A percentile compares a stretch with the other conserved stretches of the same genome.
These are phyloP conservation scores for Luffa aegyptiaca DNA, from an alignment of 306 rosid species.

Conservation along the genomic window DNA sequence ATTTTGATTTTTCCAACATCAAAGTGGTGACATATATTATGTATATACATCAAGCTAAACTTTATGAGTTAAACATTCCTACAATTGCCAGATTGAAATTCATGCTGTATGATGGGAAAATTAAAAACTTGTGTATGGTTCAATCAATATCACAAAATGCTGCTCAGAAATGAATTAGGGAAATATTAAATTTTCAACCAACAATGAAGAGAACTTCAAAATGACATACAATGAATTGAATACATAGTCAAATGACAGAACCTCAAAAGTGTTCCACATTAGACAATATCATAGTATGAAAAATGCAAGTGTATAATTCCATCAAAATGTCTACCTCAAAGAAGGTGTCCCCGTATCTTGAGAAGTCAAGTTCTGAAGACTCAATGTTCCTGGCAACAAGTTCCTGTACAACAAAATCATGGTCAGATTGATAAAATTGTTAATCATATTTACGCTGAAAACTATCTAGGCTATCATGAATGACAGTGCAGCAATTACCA, in stretches of 20 bases:
- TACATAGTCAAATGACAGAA: background rate
- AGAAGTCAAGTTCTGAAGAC: conserved; percentile 85
- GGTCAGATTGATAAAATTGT: conserved; percentile 7
- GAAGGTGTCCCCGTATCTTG: conserved; percentile 98
- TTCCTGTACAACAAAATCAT: conserved; percentile 44
- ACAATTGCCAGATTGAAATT: background rate
- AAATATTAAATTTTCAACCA: background rate
- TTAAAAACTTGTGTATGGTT: background rate
- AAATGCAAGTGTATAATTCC: background rate
- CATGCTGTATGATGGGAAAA: background rate
- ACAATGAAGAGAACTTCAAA: background rate
- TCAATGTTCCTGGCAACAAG: conserved; percentile 80
- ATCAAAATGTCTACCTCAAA: conserved; percentile 58
- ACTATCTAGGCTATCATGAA: background rate
- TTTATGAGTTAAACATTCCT: background rate
- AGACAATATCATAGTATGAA: background rate
- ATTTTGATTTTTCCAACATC: background rate
- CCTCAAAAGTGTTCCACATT: background rate
- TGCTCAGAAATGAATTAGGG: background rate
- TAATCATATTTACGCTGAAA: background rate
- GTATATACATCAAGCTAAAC: background rate
- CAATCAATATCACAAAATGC: background rate
- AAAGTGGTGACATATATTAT: background rate
- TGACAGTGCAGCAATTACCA: conserved; percentile 43
- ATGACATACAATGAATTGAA: background rate